phyloP scores from a whole-genome alignment of 164 flowering plant genomes.

The Macadamia tetraphylla region DNA sequence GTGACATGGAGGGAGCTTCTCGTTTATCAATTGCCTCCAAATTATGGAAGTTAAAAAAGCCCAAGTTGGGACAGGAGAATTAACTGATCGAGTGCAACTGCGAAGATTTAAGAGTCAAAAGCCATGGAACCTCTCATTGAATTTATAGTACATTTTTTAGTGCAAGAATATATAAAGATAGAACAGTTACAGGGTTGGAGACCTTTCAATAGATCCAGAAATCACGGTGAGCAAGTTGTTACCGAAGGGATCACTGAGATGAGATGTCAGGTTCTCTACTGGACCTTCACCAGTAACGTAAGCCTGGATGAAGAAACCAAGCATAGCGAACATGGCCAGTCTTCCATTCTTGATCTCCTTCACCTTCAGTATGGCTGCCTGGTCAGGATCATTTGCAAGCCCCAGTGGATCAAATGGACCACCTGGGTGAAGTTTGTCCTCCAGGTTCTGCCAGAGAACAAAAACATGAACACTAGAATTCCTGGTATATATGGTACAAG shows the following conservation, averaged over 20 bases:
- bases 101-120: not conserved
- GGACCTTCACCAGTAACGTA: constrained; percentile 98
- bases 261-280: constrained; percentile 82
- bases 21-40: too few species aligned
- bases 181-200: constrained; percentile 56
- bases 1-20: too few species aligned
- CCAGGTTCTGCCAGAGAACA: constrained; percentile 44
- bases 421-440: constrained; percentile 94
- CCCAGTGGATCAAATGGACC: constrained; percentile 95
- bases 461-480: not conserved
- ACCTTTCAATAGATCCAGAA: constrained; percentile 63
- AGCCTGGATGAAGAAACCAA: constrained; percentile 92
- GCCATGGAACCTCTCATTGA: constrained; percentile 6
- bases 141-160: constrained; percentile 10
- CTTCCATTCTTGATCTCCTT: constrained; percentile 99
- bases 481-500: too few species aligned
- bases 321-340: constrained; percentile 98
- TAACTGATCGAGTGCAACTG: not conserved
- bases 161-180: not conserved
- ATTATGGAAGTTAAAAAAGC: too few species aligned
- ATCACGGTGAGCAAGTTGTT: constrained; percentile 97
- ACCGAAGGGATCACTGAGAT: constrained; percentile 92
- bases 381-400: constrained; percentile 82
- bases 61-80: too few species aligned
- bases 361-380: constrained; percentile 83